These are phyloP conservation scores for Drechslerella dactyloides DNA, from an alignment of 2,329 filamentous ascomycete species.

Conservation along the genomic window DNA sequence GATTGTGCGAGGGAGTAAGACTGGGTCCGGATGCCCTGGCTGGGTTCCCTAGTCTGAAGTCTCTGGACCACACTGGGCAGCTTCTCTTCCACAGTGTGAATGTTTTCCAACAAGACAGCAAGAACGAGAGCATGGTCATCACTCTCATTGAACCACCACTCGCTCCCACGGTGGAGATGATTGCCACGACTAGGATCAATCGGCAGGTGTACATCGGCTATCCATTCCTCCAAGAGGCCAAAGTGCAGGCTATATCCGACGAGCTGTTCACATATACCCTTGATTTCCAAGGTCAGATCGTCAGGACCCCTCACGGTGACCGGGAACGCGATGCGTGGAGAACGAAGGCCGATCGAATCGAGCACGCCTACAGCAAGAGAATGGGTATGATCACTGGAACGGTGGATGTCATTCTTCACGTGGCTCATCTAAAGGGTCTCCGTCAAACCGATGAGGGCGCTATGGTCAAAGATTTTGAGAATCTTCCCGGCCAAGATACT, in stretches of 20 bases:
- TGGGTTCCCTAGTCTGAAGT: slow-evolving; percentile 89
- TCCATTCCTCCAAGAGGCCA: slow-evolving; percentile 92
- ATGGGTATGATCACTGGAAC: slow-evolving; percentile 84
- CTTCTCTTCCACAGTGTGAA: slow-evolving; percentile 88
- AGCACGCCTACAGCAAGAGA: slow-evolving; percentile 86
- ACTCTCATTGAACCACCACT: slow-evolving; percentile 66
- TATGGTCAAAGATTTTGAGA: slow-evolving; percentile 88
- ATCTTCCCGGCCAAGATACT: slow-evolving; percentile 81
- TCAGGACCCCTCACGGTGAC: slow-evolving; percentile 73
- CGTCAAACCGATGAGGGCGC: slow-evolving; percentile 89
- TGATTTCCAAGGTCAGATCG: slow-evolving; percentile 67
- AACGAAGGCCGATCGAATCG: slow-evolving; percentile 81
- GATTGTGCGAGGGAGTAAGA: slow-evolving; percentile 82
- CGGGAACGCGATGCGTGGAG: slow-evolving; percentile 81
- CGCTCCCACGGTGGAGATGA: slow-evolving; percentile 19
- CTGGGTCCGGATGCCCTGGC: slow-evolving; percentile 83
- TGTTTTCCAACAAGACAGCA: slow-evolving; percentile 93
- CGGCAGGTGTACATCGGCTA: slow-evolving; percentile 66
- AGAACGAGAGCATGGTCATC: slow-evolving; percentile 94
- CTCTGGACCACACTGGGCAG: slow-evolving; percentile 79
- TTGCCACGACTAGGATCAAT: slow-evolving; percentile 21
- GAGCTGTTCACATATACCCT: slow-evolving; percentile 89
- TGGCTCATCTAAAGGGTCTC: slow-evolving; percentile 91
- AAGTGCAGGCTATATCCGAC: slow-evolving; percentile 85
- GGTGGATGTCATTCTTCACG: slow-evolving; percentile 87